Evolutionary conservation across 2,329 filamentous ascomycete genomes (phyloP), one percentile per base, ranked within the genome.

Genomic region (Alternaria triticina): DNA sequence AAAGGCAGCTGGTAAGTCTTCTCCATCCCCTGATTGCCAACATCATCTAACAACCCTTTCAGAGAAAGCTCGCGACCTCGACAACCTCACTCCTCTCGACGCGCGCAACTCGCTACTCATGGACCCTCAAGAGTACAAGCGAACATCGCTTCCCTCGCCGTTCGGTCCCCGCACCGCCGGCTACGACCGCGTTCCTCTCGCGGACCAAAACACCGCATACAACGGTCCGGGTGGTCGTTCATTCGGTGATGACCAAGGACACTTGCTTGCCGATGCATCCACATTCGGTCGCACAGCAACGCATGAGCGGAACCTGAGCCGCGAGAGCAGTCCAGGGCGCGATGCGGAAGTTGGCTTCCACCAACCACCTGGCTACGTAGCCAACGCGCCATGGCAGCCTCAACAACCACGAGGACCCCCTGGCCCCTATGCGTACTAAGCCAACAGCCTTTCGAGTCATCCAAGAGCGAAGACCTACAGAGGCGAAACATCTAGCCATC

Each of bases 31-130:
- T 36, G 23, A 28, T 4, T 5, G 4, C 51, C 49, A 66, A 59
- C 54, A 17, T 60, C 45, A 69, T 50, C 75, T 79, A 82, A 81
- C 60, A 63, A 5, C 67, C 45, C 7, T 5, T 64, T 61, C 80
- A 93, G 92, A 94, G 81, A 93, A 95, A 84, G 81, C 88, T 74
- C 90, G 90, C 68, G 91, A 96, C 71, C 83, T 91, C 64, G 94
- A 97, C 79, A 89, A 89, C 62, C 88, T 97, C 54, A 97, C 94
- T 2, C 92, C 94, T 6, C 87, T 97, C 43, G 92, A 96, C 74
- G 91, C 93, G 2, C 91, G 92, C 76, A 95, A 95, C 84, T 94
- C 91, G 12, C 88, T 97, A 20, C 89, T 97, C 62, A 89, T 93
- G 79, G 88, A 91, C 56, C 86, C 87, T 13, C 79, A 80, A 46